phyloP scores from a whole-genome alignment of 495 filamentous ascomycete species.

The Penicillium silybi region DNA sequence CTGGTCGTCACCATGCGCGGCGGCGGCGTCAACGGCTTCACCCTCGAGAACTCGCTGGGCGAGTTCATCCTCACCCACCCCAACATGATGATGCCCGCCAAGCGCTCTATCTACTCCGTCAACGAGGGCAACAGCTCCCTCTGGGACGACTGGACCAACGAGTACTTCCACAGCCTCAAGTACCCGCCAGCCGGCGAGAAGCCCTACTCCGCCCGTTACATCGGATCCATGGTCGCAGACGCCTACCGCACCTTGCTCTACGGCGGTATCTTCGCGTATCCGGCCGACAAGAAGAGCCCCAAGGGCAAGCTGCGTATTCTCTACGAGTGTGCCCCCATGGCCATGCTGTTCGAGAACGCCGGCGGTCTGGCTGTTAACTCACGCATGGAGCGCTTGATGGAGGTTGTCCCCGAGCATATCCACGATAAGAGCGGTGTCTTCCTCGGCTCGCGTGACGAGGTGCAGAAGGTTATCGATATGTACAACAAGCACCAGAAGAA shows the following conservation, averaged over 20 bases:
- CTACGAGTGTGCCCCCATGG: conserved; percentile 99
- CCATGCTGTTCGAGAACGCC: conserved; percentile 98
- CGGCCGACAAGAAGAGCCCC: conserved; percentile 93
- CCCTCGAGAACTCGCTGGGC: conserved; percentile 89
- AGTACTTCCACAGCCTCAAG: conserved; percentile 87
- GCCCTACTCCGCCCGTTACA: conserved; percentile 93
- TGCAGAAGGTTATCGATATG: conserved; percentile 84
- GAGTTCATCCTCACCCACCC: conserved; percentile 99
- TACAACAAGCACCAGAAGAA: conserved; percentile 43
- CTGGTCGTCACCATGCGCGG: conserved; percentile 96
- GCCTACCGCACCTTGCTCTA: conserved; percentile 94
- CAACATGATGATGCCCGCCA: conserved; percentile 79
- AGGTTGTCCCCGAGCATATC: conserved; percentile 86
- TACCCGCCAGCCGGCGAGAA: conserved; percentile 68
- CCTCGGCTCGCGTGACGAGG: conserved; percentile 89
- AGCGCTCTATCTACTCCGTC: conserved; percentile 89
- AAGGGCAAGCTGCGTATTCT: conserved; percentile 97
- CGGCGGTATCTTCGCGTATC: conserved; percentile 96
- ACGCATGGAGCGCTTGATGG: conserved; percentile 83
- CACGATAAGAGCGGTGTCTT: conserved; percentile 96
- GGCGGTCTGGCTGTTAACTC: conserved; percentile 89
- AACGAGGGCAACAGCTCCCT: conserved; percentile 97
- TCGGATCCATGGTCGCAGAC: conserved; percentile 97
- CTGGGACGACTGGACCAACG: conserved; percentile 86
- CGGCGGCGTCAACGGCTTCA: conserved; percentile 93